Evolutionary conservation across 2,329 filamentous ascomycete species (phyloP), one percentile per base, ranked within the genome.

Genomic region (Colletotrichum sp.): DNA sequence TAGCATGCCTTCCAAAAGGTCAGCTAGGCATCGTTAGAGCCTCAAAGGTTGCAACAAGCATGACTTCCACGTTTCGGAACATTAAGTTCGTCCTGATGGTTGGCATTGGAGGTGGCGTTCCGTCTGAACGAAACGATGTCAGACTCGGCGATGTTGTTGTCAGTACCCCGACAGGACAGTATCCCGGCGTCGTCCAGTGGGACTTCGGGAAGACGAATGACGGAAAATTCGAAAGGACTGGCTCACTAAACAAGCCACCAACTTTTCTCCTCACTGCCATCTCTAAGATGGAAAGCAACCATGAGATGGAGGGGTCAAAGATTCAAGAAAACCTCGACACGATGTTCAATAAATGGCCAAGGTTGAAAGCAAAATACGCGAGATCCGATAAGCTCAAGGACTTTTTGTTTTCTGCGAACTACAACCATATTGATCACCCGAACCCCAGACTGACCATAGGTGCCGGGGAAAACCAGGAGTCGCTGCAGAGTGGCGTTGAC

Each of bases 61-160:
- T 70, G 55, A 21, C 26, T 2, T 10, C 34, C 0, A 70, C 66
- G 3, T 70, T 56, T 9, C 15, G 21, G 0, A 30, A 30, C 10
- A 12, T 70, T 1, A 34, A 34, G 5, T 52, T 76, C 1, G 72
- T 77, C 0, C 52, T 82, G 2, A 77, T 82, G 64, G 80, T 82
- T 0, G 82, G 82, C 15, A 80, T 79, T 21, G 81, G 78, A 2
- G 80, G 78, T 1, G 81, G 80, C 0, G 77, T 80, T 2, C 68
- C 58, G 8, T 24, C 38, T 2, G 18, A 5, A 76, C 72, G 3
- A 69, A 68, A n/a, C 12, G 38, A 78, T n/a, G 67, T 78, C 7
- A 66, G 78, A 0, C 77, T 80, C 0, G 79, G 79, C 0, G 78
- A 79, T 13, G 76, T 80, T 1, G 78, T 79, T 2, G 76, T 80